phyloP scores from a whole-genome alignment of 2,329 filamentous ascomycete genomes.

The Cladophialophora chaetospira region DNA sequence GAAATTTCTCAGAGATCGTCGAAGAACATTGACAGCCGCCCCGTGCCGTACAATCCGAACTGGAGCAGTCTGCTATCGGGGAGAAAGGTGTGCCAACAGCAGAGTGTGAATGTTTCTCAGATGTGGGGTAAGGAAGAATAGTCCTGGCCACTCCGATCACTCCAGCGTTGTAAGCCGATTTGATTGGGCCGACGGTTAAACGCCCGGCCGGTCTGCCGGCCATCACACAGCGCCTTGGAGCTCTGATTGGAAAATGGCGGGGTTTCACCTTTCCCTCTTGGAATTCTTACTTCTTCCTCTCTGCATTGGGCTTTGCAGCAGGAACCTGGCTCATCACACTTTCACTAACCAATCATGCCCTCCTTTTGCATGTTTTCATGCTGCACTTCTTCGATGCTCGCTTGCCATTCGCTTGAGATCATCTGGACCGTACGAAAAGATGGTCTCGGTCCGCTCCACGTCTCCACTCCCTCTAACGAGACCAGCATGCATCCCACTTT shows the following conservation, averaged over 20 bases:
- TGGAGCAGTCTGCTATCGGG: neutral
- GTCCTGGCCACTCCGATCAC: neutral
- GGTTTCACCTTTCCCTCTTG: too few relatives aligned
- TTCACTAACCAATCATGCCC: slow-evolving; percentile 1
- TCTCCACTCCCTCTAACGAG: slow-evolving; percentile 9
- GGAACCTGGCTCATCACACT: slow-evolving; percentile 18
- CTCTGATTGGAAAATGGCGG: too few relatives aligned
- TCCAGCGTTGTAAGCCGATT: too few relatives aligned
- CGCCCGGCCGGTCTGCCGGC: too few relatives aligned
- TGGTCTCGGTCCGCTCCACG: slow-evolving; percentile 27
- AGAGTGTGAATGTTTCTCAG: neutral
- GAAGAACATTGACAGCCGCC: neutral
- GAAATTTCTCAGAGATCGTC: neutral
- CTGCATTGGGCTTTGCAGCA: slow-evolving; percentile 2
- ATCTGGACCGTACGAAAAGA: slow-evolving; percentile 8
- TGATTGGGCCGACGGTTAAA: too few relatives aligned
- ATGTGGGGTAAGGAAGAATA: neutral
- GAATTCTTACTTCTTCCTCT: neutral
- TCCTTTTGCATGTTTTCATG: neutral
- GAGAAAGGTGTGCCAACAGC: neutral
- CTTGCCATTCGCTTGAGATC: neutral
- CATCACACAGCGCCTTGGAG: too few relatives aligned
- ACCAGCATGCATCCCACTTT: slow-evolving; percentile 11
- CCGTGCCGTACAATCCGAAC: slow-evolving; percentile 2
- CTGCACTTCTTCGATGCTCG: slow-evolving; percentile 1